Base-by-base conservation (phyloP, 768 basidiomycete genomes). In the Boletellus ananiceps region DNA sequence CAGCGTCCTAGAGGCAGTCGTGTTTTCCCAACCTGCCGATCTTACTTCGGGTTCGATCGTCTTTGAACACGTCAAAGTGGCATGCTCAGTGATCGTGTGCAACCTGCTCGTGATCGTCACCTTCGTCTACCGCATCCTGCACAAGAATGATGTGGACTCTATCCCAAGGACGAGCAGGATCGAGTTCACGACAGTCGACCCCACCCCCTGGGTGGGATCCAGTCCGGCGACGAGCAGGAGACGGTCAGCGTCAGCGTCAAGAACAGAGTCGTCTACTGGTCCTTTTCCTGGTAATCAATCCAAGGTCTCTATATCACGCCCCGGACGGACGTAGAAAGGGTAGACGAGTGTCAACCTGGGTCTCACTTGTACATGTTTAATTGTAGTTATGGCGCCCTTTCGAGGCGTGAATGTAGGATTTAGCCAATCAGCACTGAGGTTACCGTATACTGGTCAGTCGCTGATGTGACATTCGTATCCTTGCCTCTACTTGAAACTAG, bases 91-190 rank as follows among this genome's bases (percentile, higher is more conserved):
- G 43, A 47, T 61, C 23, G 52, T 63, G 14, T 65, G 64, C 44
- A 63, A 65, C 44, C 19, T 60, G 27, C 51, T 64, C 2, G 63
- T 59, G n/a, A 59, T 61, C 16, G 56, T 48, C 36, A 36, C 56
- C 11, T 61, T 59, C 25, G 29, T 54, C 21, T 65, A 58, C 35
- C 55, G 58, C 32, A 6, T 52, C 25, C 21, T 46, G 25, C 47
- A 32, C 52, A 37, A 35, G 33, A 34, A 29, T 12, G 29, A 39
- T 0, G 55, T 51, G 2, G 40, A 37, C 21, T 23, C 50, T 4
- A 25, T 16, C 5, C 23, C 18, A 4, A 40, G 25, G 2, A 12
- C 14, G 14, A 40, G 9, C 15, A 40, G 15, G 23, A 6, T 50
- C 33, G 54, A 50, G n/a, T 50, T 61, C 42, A 58, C 60, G n/a